A percentile compares a stretch with the other conserved stretches of the same genome.
phyloP scores from a whole-genome alignment of 2,329 filamentous ascomycete species.

The Aureobasidium sp. region DNA sequence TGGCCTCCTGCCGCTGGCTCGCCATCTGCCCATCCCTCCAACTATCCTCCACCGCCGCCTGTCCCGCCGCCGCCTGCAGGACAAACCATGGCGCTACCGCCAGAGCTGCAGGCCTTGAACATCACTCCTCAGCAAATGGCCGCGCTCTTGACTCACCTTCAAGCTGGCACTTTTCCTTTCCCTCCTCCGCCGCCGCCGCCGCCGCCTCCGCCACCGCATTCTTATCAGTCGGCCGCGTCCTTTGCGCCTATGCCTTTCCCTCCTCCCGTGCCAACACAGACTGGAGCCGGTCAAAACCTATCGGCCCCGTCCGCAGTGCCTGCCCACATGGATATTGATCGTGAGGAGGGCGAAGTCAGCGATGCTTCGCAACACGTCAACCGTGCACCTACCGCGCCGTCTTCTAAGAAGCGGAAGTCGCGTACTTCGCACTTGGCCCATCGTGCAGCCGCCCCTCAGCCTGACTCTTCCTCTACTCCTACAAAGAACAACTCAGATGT shows the following conservation, averaged over 20 bases:
- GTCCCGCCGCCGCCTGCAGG: background rate
- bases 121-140: slow-evolving; percentile 17
- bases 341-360: slow-evolving; percentile 19
- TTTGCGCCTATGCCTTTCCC: slow-evolving; percentile 3
- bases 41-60: slow-evolving; percentile 10
- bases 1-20: slow-evolving; percentile 11
- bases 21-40: background rate
- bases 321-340: slow-evolving; percentile 11
- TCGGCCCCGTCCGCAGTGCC: background rate
- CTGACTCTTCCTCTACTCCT: background rate
- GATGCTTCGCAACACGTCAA: background rate
- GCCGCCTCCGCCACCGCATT: background rate
- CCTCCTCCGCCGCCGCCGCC: slow-evolving; percentile 5
- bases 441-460: background rate
- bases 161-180: slow-evolving; percentile 11
- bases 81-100: slow-evolving; percentile 9
- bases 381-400: background rate
- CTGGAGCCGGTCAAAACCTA: background rate
- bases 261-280: background rate
- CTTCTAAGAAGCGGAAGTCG: slow-evolving; percentile 1
- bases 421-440: background rate
- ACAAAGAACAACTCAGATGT: background rate
- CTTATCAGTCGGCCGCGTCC: background rate
- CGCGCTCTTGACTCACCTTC: slow-evolving; percentile 15
- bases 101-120: slow-evolving; percentile 16